phyloP scores from a whole-genome alignment of 2,329 filamentous ascomycete species.

The Arthrinium puccinioides region DNA sequence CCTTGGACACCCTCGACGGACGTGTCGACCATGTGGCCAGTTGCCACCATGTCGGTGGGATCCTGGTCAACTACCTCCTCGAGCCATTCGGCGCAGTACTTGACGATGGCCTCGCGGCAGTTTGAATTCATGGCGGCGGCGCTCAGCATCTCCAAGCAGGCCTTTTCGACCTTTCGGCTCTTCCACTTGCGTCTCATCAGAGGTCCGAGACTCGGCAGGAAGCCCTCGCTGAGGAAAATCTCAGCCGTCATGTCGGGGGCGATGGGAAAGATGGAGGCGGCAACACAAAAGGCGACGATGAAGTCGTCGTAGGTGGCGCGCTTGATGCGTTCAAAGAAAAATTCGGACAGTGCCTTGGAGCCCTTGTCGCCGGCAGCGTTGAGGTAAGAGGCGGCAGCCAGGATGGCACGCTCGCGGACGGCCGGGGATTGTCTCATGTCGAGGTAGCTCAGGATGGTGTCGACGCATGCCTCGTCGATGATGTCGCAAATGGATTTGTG shows the following conservation, averaged over 20 bases:
- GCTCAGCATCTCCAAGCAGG: constrained; percentile 82
- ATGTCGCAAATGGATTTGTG: constrained; percentile 47
- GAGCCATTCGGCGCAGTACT: constrained; percentile 81
- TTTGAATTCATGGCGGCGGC: constrained; percentile 79
- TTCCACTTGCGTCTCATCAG: constrained; percentile 76
- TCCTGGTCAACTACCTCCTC: constrained; percentile 74
- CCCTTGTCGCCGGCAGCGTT: constrained; percentile 69
- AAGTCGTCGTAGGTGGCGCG: constrained; percentile 80
- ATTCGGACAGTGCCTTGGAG: constrained; percentile 60
- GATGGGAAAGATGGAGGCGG: constrained; percentile 79
- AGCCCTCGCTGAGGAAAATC: constrained; percentile 84
- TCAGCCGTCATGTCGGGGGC: constrained; percentile 66
- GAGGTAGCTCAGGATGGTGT: constrained; percentile 78
- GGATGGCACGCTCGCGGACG: constrained; percentile 72
- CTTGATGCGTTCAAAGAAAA: constrained; percentile 65
- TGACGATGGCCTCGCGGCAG: constrained; percentile 77
- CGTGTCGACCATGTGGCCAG: constrained; percentile 41
- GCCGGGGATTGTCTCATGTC: constrained; percentile 72
- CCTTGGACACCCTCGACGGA: constrained; percentile 52
- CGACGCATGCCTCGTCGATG: constrained; percentile 68
- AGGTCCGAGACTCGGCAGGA: constrained; percentile 68
- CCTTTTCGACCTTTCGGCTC: constrained; percentile 77
- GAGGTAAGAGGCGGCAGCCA: constrained; percentile 78
- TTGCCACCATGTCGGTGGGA: constrained; percentile 45
- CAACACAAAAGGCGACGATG: constrained; percentile 89